Evolutionary conservation across 176 grass and related monocot genomes (phyloP), one percentile per base, ranked within the genome.

Genomic region (Olyra latifolia): DNA sequence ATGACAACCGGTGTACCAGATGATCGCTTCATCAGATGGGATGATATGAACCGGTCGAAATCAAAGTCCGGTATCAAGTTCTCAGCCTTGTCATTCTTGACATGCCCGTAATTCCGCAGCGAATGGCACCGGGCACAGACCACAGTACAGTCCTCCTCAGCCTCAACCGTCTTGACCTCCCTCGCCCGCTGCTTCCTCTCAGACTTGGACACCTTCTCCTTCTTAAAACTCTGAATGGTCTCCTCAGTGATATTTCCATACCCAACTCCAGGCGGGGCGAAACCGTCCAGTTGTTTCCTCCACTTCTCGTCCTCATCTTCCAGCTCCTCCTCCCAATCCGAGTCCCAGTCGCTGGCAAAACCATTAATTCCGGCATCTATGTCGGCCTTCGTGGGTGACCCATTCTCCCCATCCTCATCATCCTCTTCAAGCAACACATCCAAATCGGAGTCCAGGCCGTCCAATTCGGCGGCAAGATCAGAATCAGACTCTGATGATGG

Each of bases 51-150:
- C n/a, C 90, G 77, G 49, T 94, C 92, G 2, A 98, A 98, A 80
- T 98, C 95, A 24, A 98, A 98, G 67, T 98, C 95, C 0, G 95
- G 95, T 55, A 98, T 98, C 62, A 98, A 79, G 69, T 98, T 98
- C 49, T 98, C 95, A 0, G 69, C 91, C 22, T 85, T 90, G 50
- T 94, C 71, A n/a, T 98, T 98, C 86, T 94, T 98, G 40, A 98
- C 92, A 75, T 90, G 85, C 40, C 95, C 95, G 2, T 93, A 93
- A 58, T 98, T 94, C 84, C 95, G 88, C 77, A 98, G 77, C 0
- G 95, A 98, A 79, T 92, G 92, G 83, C 92, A 94, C 10, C 92
- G 83, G 19, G 92, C 90, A 42, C 95, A 98, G 48, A 98, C 95
- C 17, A 89, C 74, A 0, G 83, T 74, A 0, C 74, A 39, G 43